phyloP scores from a whole-genome alignment of 1,284 basidiomycete species.

The Heterobasidion occidentale region DNA sequence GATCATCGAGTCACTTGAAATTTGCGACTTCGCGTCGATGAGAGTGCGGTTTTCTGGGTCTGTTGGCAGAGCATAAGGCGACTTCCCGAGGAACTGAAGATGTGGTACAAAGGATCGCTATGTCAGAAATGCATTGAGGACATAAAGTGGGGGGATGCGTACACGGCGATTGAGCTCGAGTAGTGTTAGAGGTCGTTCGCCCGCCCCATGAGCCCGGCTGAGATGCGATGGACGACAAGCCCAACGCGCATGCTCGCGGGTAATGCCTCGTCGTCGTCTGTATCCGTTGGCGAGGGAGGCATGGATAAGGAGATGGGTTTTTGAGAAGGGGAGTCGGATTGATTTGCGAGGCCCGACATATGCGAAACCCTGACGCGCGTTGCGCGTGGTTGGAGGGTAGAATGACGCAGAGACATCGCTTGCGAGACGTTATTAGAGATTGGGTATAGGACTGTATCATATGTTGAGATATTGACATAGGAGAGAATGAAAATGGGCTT shows the following conservation, averaged over 20 bases:
- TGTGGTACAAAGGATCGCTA: not conserved
- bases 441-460: slow-evolving; percentile 32
- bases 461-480: slow-evolving; percentile 5
- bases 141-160: slow-evolving; percentile 15
- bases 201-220: slow-evolving; percentile 57
- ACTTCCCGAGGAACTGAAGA: slow-evolving; percentile 41
- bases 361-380: not conserved
- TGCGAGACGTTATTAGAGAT: slow-evolving; percentile 33
- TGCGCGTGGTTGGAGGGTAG: slow-evolving; percentile 33
- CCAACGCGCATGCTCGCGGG: slow-evolving; percentile 51
- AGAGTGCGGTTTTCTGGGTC: slow-evolving; percentile 54
- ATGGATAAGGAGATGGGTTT: slow-evolving; percentile 10
- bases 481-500: slow-evolving; percentile 10
- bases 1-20: slow-evolving; percentile 81
- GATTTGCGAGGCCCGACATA: not conserved
- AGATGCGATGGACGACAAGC: slow-evolving; percentile 42
- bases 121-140: not conserved
- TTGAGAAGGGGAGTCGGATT: slow-evolving; percentile 10
- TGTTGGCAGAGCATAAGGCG: slow-evolving; percentile 45
- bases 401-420: slow-evolving; percentile 46
- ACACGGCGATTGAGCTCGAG: slow-evolving; percentile 81
- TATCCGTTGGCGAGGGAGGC: slow-evolving; percentile 34
- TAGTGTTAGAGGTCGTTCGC: slow-evolving; percentile 82
- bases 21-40: slow-evolving; percentile 75
- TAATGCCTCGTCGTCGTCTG: slow-evolving; percentile 26